A percentile compares a stretch with the other conserved stretches of the same genome.
These are phyloP conservation scores for Hypoxylon fuscum DNA, from an alignment of 495 filamentous ascomycete species.

Conservation along the genomic window DNA sequence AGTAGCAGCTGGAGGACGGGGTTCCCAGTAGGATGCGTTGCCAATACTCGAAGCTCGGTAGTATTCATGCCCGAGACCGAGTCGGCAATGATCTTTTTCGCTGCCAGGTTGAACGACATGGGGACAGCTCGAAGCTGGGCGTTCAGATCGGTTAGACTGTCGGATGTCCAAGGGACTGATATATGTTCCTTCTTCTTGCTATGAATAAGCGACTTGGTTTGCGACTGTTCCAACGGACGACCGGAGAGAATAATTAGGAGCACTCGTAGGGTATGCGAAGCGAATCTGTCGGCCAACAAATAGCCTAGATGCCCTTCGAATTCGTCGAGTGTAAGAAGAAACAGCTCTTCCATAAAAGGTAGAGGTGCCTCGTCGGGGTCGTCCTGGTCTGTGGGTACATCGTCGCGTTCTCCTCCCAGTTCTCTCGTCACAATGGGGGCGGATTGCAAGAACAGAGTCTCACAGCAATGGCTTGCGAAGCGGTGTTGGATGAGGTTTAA, in stretches of 20 bases:
- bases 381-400: constrained; percentile 51
- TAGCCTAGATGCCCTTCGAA: constrained; percentile 84
- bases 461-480: constrained; percentile 96
- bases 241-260: constrained; percentile 87
- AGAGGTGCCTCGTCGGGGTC: constrained; percentile 49
- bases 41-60: constrained; percentile 78
- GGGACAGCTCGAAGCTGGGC: constrained; percentile 71
- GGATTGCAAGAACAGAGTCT: constrained; percentile 85
- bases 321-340: constrained; percentile 82
- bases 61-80: constrained; percentile 74
- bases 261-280: constrained; percentile 88
- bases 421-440: constrained; percentile 81
- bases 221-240: constrained; percentile 70
- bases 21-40: constrained; percentile 87
- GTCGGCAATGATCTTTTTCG: constrained; percentile 80
- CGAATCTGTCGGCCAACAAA: constrained; percentile 85
- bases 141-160: constrained; percentile 49
- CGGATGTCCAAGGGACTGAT: constrained; percentile 55
- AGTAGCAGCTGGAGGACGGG: constrained; percentile 88
- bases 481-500: constrained; percentile 89
- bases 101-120: constrained; percentile 74
- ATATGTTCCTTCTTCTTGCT: constrained; percentile 92
- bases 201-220: constrained; percentile 74
- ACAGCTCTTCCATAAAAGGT: constrained; percentile 81
- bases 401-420: constrained; percentile 58